A percentile compares a stretch with the other conserved stretches of the same genome.
phyloP scores from a whole-genome alignment of 768 basidiomycete species.

The Xerocomus spinulosus region DNA sequence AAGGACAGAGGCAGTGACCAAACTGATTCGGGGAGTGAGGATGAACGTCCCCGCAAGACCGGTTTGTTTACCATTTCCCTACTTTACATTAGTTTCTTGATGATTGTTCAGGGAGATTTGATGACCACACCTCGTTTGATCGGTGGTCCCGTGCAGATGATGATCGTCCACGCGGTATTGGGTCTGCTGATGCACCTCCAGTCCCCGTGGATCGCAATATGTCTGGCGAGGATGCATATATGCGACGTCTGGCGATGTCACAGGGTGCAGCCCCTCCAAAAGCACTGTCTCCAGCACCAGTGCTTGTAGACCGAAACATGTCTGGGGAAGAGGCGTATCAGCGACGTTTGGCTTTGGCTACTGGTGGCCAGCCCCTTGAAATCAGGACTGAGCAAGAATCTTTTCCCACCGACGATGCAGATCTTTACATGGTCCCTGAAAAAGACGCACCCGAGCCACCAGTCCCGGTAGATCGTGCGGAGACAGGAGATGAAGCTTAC shows the following conservation, averaged over 20 bases:
- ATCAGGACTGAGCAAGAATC: slow-evolving; percentile 23
- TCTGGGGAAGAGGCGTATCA: slow-evolving; percentile 81
- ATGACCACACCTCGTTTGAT: slow-evolving; percentile 40
- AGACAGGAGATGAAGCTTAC: slow-evolving; percentile 68
- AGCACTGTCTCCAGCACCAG: slow-evolving; percentile 30
- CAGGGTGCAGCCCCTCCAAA: slow-evolving; percentile 22
- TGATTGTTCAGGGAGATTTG: slow-evolving; percentile 28
- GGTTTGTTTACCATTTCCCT: slow-evolving; percentile 38
- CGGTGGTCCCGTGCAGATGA: slow-evolving; percentile 55
- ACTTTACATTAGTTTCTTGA: slow-evolving; percentile 22
- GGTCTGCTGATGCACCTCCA: slow-evolving; percentile 25
- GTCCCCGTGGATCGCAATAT: slow-evolving; percentile 42
- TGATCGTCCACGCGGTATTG: slow-evolving; percentile 31
- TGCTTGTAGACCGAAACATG: slow-evolving; percentile 40
- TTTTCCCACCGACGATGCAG: slow-evolving; percentile 14
- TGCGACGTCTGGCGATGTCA: slow-evolving; percentile 73
- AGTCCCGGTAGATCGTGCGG: slow-evolving; percentile 18
- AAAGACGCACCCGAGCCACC: slow-evolving; percentile 3
- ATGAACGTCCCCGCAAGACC: slow-evolving; percentile 61
- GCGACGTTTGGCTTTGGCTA: slow-evolving; percentile 66
- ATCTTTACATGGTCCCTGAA: slow-evolving; percentile 13
- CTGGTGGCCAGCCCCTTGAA: slow-evolving; percentile 20
- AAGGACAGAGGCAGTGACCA: slow-evolving; percentile 47
- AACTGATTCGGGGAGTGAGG: slow-evolving; percentile 67
- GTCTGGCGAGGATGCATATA: slow-evolving; percentile 79